These are phyloP conservation scores for Agrocybe praecox DNA, from an alignment of 768 basidiomycete genomes.

Conservation along the genomic window DNA sequence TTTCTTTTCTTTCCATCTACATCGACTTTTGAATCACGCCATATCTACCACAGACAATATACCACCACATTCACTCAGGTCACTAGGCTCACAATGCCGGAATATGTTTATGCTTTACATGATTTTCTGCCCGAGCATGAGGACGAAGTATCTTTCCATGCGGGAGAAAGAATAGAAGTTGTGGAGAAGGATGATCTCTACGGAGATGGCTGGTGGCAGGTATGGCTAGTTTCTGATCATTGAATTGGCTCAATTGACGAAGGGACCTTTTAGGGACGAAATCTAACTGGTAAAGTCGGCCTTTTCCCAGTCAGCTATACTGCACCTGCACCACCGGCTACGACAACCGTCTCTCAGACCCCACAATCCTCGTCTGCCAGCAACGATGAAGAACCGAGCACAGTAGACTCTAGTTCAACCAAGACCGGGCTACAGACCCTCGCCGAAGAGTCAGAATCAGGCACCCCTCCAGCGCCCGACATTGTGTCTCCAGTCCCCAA, in stretches of 20 bases:
- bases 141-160: conserved; percentile 86
- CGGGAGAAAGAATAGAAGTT: conserved; percentile 87
- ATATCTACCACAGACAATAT: conserved; percentile 9
- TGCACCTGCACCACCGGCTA: conserved; percentile 54
- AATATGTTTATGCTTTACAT: conserved; percentile 88
- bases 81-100: conserved; percentile 51
- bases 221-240: conserved; percentile 23
- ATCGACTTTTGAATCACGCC: neutral
- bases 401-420: neutral
- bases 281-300: conserved; percentile 79
- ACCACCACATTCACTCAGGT: conserved; percentile 9
- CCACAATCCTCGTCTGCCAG: conserved; percentile 11
- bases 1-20: conserved; percentile 1
- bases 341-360: conserved; percentile 35
- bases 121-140: conserved; percentile 91
- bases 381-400: conserved; percentile 6
- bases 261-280: conserved; percentile 65
- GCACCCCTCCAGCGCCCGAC: conserved; percentile 26
- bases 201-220: conserved; percentile 94
- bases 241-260: neutral
- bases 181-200: conserved; percentile 93
- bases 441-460: conserved; percentile 47
- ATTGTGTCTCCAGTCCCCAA: conserved; percentile 40
- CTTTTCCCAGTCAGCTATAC: conserved; percentile 94
- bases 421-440: conserved; percentile 35